phyloP scores from a whole-genome alignment of 2,329 filamentous ascomycete genomes.

The Teratosphaeria pseudoeucalypti region DNA sequence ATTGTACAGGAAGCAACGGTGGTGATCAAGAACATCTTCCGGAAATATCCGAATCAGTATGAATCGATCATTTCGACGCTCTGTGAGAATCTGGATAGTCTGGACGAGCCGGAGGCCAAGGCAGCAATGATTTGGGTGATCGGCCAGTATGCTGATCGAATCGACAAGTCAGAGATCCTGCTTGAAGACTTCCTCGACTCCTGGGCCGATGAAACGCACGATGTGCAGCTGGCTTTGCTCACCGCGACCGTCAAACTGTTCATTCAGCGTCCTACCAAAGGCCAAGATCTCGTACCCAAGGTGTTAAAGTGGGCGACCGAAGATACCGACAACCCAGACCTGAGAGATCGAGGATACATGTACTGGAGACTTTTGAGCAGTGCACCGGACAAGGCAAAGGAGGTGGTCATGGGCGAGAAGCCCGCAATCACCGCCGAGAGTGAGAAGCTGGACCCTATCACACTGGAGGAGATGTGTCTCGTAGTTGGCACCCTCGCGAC shows the following conservation, averaged over 20 bases:
- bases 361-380: constrained; percentile 96
- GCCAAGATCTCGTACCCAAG: constrained; percentile 82
- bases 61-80: constrained; percentile 94
- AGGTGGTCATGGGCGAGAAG: constrained; percentile 94
- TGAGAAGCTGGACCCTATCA: constrained; percentile 82
- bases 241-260: constrained; percentile 97
- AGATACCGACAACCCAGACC: constrained; percentile 96
- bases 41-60: constrained; percentile 98
- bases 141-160: constrained; percentile 91
- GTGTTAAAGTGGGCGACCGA: constrained; percentile 98
- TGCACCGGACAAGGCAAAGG: constrained; percentile 74
- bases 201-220: constrained; percentile 87
- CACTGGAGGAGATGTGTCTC: constrained; percentile 92
- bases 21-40: constrained; percentile 97
- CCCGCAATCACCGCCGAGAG: constrained; percentile 92
- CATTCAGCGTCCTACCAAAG: constrained; percentile 91
- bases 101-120: constrained; percentile 96
- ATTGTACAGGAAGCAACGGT: constrained; percentile 98
- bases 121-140: constrained; percentile 99
- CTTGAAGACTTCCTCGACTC: constrained; percentile 91
- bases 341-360: constrained; percentile 95
- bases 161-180: constrained; percentile 89
- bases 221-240: constrained; percentile 87
- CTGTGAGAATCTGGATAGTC: constrained; percentile 89
- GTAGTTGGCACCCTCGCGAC: constrained; percentile 93